phyloP scores from a whole-genome alignment of 208 protist species.

The Jaenimonas drosophilae region DNA sequence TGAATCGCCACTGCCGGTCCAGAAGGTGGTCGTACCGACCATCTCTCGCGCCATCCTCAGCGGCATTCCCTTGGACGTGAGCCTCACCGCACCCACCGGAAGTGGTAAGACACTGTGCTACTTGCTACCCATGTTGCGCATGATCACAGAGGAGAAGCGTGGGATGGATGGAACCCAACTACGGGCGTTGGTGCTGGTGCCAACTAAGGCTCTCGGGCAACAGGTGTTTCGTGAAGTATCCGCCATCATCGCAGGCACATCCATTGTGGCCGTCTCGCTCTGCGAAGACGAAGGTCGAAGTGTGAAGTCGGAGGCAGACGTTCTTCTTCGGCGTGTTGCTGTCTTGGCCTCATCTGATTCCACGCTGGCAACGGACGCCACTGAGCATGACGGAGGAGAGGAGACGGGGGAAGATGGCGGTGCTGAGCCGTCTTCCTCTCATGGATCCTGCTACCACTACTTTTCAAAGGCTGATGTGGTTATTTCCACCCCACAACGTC shows the following conservation, averaged over 20 bases:
- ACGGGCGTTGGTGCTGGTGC: constrained; percentile 74
- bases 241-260: constrained; percentile 51
- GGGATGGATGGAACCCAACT: constrained; percentile 50
- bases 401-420: neutral
- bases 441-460: constrained; percentile 12
- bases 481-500: constrained; percentile 72
- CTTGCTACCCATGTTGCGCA: constrained; percentile 58
- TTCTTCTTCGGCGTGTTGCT: constrained; percentile 37
- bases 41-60: constrained; percentile 51
- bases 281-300: constrained; percentile 29
- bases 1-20: constrained; percentile 63
- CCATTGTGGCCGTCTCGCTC: constrained; percentile 46
- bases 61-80: constrained; percentile 77
- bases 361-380: neutral
- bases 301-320: constrained; percentile 27
- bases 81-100: constrained; percentile 84
- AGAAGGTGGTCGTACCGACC: constrained; percentile 61
- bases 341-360: constrained; percentile 2
- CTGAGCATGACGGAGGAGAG: constrained; percentile 2
- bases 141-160: constrained; percentile 48
- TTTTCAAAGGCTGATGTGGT: constrained; percentile 73
- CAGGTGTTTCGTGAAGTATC: constrained; percentile 69
- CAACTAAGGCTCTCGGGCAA: constrained; percentile 62
- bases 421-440: neutral
- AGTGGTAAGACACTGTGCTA: constrained; percentile 89